Evolutionary conservation across 805 yeast species (phyloP).

Genomic region (Lachancea fermentati): DNA sequence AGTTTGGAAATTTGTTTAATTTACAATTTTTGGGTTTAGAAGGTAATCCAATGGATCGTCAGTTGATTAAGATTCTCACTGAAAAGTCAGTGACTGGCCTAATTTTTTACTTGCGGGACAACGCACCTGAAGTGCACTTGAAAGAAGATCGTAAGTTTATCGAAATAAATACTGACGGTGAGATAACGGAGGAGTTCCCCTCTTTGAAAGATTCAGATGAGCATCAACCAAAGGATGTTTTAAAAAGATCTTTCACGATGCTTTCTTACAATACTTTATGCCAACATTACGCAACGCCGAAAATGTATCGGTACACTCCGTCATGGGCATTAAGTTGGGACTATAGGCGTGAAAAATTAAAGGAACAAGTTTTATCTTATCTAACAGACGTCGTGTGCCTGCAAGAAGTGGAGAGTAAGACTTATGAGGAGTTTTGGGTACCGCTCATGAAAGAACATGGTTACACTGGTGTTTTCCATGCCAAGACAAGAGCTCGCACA

Average conservation of each 20-base stretch:
- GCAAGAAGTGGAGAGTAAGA: slow-evolving; percentile 90
- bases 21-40: slow-evolving; percentile 86
- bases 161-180: slow-evolving; percentile 71
- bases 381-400: slow-evolving; percentile 79
- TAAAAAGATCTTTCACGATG: slow-evolving; percentile 54
- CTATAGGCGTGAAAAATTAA: slow-evolving; percentile 71
- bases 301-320: slow-evolving; percentile 90
- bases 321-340: slow-evolving; percentile 97
- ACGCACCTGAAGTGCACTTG: slow-evolving; percentile 58
- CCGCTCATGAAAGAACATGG: slow-evolving; percentile 69
- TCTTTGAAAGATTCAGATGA: slow-evolving; percentile 30
- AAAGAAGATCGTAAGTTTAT: slow-evolving; percentile 83
- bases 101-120: slow-evolving; percentile 75
- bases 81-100: slow-evolving; percentile 82
- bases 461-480: slow-evolving; percentile 75
- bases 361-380: slow-evolving; percentile 60
- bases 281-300: slow-evolving; percentile 91
- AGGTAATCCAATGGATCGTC: slow-evolving; percentile 79
- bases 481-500: slow-evolving; percentile 88
- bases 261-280: slow-evolving; percentile 89
- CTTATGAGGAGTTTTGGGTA: slow-evolving; percentile 81
- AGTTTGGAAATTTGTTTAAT: slow-evolving; percentile 79
- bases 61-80: slow-evolving; percentile 59
- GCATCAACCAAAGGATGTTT: slow-evolving; percentile 19
- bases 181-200: slow-evolving; percentile 32